These are phyloP conservation scores for Penicillium sp. DNA, from an alignment of 2,329 filamentous ascomycete species.

Conservation along the genomic window DNA sequence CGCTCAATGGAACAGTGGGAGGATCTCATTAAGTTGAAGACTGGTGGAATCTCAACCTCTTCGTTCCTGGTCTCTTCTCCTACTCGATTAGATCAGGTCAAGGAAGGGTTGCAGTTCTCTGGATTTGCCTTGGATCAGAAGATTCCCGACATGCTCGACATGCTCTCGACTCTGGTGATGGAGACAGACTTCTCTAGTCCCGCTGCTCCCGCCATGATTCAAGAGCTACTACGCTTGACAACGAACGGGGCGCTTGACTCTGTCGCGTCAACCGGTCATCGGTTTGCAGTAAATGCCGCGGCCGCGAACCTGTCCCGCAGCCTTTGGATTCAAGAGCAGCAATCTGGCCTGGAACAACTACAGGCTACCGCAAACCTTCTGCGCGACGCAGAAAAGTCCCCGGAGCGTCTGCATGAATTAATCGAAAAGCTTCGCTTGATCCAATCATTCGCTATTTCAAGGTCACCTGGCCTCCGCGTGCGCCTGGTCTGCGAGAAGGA, in stretches of 20 bases:
- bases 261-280: conserved; percentile 84
- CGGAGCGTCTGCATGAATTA: conserved; percentile 66
- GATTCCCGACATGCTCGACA: conserved; percentile 81
- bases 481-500: conserved; percentile 81
- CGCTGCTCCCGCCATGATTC: conserved; percentile 73
- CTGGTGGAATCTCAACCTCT: conserved; percentile 78
- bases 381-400: conserved; percentile 61
- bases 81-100: conserved; percentile 60
- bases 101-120: conserved; percentile 76
- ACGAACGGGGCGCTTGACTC: conserved; percentile 87
- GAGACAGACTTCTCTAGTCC: conserved; percentile 87
- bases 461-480: conserved; percentile 62
- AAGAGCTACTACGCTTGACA: conserved; percentile 77
- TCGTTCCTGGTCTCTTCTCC: conserved; percentile 80
- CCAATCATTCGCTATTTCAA: conserved; percentile 68
- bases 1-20: conserved; percentile 92
- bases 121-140: conserved; percentile 88
- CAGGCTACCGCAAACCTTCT: conserved; percentile 70
- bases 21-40: conserved; percentile 92
- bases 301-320: conserved; percentile 70
- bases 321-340: conserved; percentile 71
- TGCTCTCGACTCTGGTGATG: conserved; percentile 70
- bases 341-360: conserved; percentile 84
- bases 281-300: conserved; percentile 76
- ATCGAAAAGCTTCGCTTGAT: conserved; percentile 80